A percentile compares a stretch with the other conserved stretches of the same genome.
phyloP scores from a whole-genome alignment of 2,329 filamentous ascomycete species.

The Acarospora socialis region DNA sequence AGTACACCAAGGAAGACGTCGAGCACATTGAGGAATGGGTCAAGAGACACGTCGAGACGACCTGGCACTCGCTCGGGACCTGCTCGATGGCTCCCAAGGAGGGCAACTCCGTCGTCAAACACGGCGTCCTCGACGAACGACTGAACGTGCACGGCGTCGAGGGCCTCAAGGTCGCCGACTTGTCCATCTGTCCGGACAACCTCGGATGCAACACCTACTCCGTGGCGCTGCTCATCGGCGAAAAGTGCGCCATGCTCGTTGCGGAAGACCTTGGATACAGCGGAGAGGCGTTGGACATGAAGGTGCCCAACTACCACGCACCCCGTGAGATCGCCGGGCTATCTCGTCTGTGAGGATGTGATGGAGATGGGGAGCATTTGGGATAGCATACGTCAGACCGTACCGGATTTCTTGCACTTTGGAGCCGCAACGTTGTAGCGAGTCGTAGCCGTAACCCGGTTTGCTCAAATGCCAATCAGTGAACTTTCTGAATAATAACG shows the following conservation, averaged over 20 bases:
- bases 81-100: conserved; percentile 65
- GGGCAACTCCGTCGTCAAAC: conserved; percentile 67
- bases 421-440: too few species aligned
- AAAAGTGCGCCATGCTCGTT: conserved; percentile 56
- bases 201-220: conserved; percentile 54
- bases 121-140: conserved; percentile 62
- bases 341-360: too few species aligned
- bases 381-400: too few species aligned
- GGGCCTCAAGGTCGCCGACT: conserved; percentile 62
- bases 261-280: conserved; percentile 63
- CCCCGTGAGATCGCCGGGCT: too few species aligned
- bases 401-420: too few species aligned
- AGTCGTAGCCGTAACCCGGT: too few species aligned
- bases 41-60: conserved; percentile 60
- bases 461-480: too few species aligned
- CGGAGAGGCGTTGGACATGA: conserved; percentile 62
- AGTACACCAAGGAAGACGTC: conserved; percentile 43
- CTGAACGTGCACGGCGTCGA: conserved; percentile 66
- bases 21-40: conserved; percentile 55
- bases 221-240: conserved; percentile 54
- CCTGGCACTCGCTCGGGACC: conserved; percentile 54
- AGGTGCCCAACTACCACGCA: conserved; percentile 49
- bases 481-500: too few species aligned
- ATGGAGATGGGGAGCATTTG: too few species aligned
- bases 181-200: conserved; percentile 66